A percentile compares a stretch with the other conserved stretches of the same genome.
phyloP scores from a whole-genome alignment of 208 protist genomes.

The Sergeia podlipaevii region DNA sequence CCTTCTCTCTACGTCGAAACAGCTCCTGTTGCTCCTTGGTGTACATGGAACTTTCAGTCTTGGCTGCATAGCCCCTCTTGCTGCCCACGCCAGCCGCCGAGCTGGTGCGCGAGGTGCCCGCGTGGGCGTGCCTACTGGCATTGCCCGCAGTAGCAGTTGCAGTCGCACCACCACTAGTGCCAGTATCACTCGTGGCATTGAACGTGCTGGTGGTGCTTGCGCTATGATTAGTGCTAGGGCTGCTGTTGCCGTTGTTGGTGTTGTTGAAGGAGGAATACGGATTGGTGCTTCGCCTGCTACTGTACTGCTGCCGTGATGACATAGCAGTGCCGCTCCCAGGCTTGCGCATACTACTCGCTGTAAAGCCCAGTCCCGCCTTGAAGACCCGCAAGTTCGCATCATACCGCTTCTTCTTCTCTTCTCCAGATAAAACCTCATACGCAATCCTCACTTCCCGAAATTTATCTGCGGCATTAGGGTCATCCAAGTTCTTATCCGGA shows the following conservation, averaged over 20 bases:
- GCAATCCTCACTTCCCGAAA: slow-evolving; percentile 90
- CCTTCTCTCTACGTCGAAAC: slow-evolving; percentile 55
- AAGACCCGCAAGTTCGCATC: slow-evolving; percentile 88
- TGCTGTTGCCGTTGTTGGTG: slow-evolving; percentile 23
- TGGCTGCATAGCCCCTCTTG: no score
- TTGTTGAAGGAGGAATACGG: slow-evolving; percentile 20
- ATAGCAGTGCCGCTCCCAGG: slow-evolving; percentile 1
- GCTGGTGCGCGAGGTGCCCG: not conserved
- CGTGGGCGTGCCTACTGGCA: slow-evolving; percentile 1
- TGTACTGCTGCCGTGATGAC: no score
- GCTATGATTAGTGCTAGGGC: not conserved
- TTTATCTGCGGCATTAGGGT: slow-evolving; percentile 73
- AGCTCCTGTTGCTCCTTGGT: slow-evolving; percentile 64
- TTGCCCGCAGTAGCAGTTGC: not conserved
- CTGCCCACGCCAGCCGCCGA: no score
- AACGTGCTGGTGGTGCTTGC: not conserved
- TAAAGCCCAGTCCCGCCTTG: slow-evolving; percentile 10
- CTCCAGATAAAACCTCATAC: slow-evolving; percentile 96
- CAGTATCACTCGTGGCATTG: slow-evolving; percentile 15
- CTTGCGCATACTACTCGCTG: slow-evolving; percentile 16
- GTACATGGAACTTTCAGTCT: no score
- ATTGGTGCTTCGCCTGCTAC: slow-evolving; percentile 20
- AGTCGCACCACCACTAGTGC: not conserved
- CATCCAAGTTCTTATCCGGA: slow-evolving; percentile 93
- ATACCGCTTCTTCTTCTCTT: slow-evolving; percentile 93